A percentile compares a stretch with the other conserved stretches of the same genome.
Conservation (phyloP, 1,139 yeast species). For the Nadsonia commutata region DNA sequence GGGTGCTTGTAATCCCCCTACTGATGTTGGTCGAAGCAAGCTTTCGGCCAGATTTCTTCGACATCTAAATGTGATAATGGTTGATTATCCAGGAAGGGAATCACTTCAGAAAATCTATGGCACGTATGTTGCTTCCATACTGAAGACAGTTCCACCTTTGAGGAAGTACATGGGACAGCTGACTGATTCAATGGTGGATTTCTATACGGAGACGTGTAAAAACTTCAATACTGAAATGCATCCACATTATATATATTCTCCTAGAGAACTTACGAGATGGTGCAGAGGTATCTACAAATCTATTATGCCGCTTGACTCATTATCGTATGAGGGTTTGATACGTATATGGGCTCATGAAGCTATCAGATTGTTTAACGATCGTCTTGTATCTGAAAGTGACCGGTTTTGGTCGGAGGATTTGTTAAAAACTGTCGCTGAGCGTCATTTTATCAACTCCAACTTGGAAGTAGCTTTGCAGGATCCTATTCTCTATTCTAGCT, state of each 20-base stretch:
- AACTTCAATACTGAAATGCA: slow-evolving; percentile 27
- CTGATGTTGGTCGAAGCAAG: slow-evolving; percentile 58
- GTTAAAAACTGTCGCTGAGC: slow-evolving; percentile 26
- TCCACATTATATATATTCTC: slow-evolving; percentile 63
- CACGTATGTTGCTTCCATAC: slow-evolving; percentile 40
- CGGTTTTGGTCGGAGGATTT: slow-evolving; percentile 36
- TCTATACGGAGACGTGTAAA: slow-evolving; percentile 36
- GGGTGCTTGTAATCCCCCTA: slow-evolving; percentile 89
- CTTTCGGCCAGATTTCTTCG: slow-evolving; percentile 54
- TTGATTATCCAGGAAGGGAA: slow-evolving; percentile 61
- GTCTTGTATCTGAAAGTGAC: slow-evolving; percentile 39
- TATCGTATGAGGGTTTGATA: slow-evolving; percentile 32
- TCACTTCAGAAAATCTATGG: slow-evolving; percentile 59
- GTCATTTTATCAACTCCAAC: slow-evolving; percentile 36
- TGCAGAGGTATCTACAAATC: slow-evolving; percentile 59
- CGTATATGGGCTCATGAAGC: slow-evolving; percentile 79
- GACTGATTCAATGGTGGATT: slow-evolving; percentile 52
- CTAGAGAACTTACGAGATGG: slow-evolving; percentile 89
- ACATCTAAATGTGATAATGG: slow-evolving; percentile 52
- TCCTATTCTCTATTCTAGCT: slow-evolving; percentile 55
- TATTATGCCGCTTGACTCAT: slow-evolving; percentile 26
- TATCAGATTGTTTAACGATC: slow-evolving; percentile 58
- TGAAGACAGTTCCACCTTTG: slow-evolving; percentile 50
- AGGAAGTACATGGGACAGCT: slow-evolving; percentile 38
- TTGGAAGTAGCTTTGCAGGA: slow-evolving; percentile 23